Base-by-base conservation (phyloP, 352 stramenopile genomes). In the Globisporangium canariense region DNA sequence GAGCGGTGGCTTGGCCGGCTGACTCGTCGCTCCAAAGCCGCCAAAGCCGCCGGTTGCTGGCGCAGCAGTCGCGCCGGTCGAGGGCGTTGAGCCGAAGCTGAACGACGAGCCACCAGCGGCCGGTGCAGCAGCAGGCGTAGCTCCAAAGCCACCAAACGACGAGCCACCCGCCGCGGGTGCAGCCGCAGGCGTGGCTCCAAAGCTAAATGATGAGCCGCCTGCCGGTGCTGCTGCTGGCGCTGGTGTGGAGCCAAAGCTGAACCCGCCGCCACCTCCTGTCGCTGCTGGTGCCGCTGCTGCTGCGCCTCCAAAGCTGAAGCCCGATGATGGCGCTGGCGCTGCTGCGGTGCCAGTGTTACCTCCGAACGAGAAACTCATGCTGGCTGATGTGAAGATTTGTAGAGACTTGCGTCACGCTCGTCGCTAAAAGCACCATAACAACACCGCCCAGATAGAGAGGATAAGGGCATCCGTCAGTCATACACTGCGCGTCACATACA, bases 311-410 rank as follows among this genome's bases (percentile, higher is more conserved):
- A 83, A 85, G 32, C 45, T 76, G 43, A 86, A 86, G 22, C 68
- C 71, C 38, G 69, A 60, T 30, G 60, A 68, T 1, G 68, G 50
- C n/a, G 77, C 57, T 16, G 72, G 49, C 5, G 70, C 65, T 2
- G 62, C 36, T 10, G 70, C 60, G 32, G 36, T 11, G 4, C 70
- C 68, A 22, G 40, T 59, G n/a, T 40, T 64, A 10, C 40, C 64
- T 50, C 82, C 79, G 73, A 91, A 91, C 4, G 73, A 81, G 38
- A 89, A 89, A 14, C 77, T 75, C 32, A 70, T 70, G 7, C 62
- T 76, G 0, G 73, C 34, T 1, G 63, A 56, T 11, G 81, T 64
- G 22, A 67, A 40, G 9, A 20, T 47, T 34, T n/a, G 16, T n/a
- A n/a, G 11, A 16, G 3, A 43, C 38, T 18, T 46, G 40, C 40